Evolutionary conservation across 495 filamentous ascomycete genomes (phyloP).

Genomic region (Pseudoneurospora amorphoporcata): DNA sequence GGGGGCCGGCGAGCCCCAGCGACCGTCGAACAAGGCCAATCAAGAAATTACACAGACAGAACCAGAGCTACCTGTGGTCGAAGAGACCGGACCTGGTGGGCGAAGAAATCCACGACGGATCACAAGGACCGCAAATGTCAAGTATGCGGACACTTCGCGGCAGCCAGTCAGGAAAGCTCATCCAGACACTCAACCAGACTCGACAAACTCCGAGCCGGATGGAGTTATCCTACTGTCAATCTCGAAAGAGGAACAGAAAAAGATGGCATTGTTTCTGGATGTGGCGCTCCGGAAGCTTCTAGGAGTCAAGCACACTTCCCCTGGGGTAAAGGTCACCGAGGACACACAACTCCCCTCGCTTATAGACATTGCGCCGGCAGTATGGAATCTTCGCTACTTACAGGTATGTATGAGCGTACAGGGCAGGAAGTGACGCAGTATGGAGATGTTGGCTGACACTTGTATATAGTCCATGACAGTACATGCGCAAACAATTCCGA

Average conservation of each 20-base stretch:
- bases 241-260: conserved; percentile 4
- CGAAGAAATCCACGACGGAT: neutral
- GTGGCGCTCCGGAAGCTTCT: conserved; percentile 23
- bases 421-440: too few relatives aligned
- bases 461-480: conserved; percentile 13
- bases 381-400: conserved; percentile 35
- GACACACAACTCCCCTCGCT: conserved; percentile 16
- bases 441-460: neutral
- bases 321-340: conserved; percentile 15
- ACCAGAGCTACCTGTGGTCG: neutral
- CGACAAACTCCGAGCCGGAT: neutral
- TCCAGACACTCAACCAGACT: neutral
- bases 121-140: neutral
- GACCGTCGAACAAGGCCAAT: neutral
- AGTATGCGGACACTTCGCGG: neutral
- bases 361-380: conserved; percentile 33
- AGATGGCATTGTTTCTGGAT: conserved; percentile 21
- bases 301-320: conserved; percentile 17
- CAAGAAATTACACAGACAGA: neutral
- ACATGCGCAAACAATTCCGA: conserved; percentile 13
- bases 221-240: neutral
- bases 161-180: neutral
- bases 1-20: neutral
- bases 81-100: neutral
- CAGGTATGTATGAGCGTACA: conserved; percentile 15